A percentile compares a stretch with the other conserved stretches of the same genome.
Conservation (phyloP, 805 yeast genomes). For the Nakazawaea molendinolei region DNA sequence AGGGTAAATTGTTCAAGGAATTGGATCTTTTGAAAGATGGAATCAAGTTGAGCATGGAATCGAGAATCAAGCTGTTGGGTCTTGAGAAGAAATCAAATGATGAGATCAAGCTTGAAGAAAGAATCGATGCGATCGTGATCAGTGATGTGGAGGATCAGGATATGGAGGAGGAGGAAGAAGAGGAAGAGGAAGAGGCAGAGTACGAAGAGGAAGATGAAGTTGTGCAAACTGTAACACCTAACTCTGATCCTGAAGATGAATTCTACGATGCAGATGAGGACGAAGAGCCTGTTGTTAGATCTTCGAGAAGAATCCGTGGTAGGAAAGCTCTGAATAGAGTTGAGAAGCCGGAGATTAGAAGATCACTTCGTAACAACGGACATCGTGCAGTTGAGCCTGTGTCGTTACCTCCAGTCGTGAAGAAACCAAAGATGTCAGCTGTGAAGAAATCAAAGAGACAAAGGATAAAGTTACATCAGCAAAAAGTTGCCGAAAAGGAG, state of each 20-base stretch:
- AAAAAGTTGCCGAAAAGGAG: slow-evolving; percentile 21
- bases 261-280: slow-evolving; percentile 28
- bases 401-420: neutral
- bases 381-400: neutral
- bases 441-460: slow-evolving; percentile 26
- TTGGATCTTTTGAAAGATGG: slow-evolving; percentile 44
- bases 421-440: slow-evolving; percentile 22
- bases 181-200: slow-evolving; percentile 8
- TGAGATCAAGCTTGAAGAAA: slow-evolving; percentile 32
- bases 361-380: slow-evolving; percentile 2
- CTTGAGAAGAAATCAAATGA: slow-evolving; percentile 35
- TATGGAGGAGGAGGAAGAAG: slow-evolving; percentile 2
- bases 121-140: slow-evolving; percentile 30
- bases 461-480: slow-evolving; percentile 25
- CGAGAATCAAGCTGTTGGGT: slow-evolving; percentile 51
- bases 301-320: slow-evolving; percentile 22
- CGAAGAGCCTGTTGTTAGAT: slow-evolving; percentile 10
- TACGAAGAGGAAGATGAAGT: slow-evolving; percentile 8
- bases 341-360: slow-evolving; percentile 14
- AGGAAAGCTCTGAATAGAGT: no score
- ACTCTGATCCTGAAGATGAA: slow-evolving; percentile 26
- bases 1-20: slow-evolving; percentile 59
- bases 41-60: slow-evolving; percentile 45
- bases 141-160: slow-evolving; percentile 22
- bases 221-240: neutral